These are phyloP conservation scores for Taiozyma sp. DNA, from an alignment of 1,139 yeast species.

Conservation along the genomic window DNA sequence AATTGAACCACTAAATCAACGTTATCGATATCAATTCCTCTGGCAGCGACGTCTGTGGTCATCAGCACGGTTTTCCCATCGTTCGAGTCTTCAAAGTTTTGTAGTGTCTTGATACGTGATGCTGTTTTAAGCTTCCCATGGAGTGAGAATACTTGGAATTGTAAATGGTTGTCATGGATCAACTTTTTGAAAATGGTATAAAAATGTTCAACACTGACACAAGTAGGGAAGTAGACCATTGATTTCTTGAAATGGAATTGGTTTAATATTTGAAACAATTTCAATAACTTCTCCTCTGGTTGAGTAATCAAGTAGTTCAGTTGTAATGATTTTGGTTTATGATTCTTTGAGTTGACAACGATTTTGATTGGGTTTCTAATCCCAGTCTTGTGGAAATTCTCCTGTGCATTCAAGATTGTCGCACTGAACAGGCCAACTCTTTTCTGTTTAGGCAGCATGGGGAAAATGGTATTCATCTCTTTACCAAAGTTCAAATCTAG, in stretches of 20 bases:
- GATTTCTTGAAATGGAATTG: constrained; percentile 62
- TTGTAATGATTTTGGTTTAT: constrained; percentile 59
- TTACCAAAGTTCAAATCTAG: constrained; percentile 73
- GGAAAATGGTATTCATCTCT: constrained; percentile 64
- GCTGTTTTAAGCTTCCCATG: constrained; percentile 83
- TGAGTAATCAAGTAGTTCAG: constrained; percentile 58
- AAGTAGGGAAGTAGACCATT: constrained; percentile 90
- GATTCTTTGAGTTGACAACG: constrained; percentile 53
- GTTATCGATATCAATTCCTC: constrained; percentile 91
- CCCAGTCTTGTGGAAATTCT: constrained; percentile 67
- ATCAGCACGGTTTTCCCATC: constrained; percentile 56
- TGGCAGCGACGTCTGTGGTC: constrained; percentile 86
- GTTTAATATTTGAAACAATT: constrained; percentile 49
- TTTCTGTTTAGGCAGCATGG: constrained; percentile 78
- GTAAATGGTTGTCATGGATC: constrained; percentile 24
- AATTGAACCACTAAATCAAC: constrained; percentile 85
- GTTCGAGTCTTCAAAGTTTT: constrained; percentile 39
- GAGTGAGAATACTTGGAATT: constrained; percentile 54
- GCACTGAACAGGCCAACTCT: constrained; percentile 94
- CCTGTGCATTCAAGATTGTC: constrained; percentile 78
- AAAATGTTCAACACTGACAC: constrained; percentile 74
- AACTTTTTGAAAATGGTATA: constrained; percentile 49
- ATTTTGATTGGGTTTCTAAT: constrained; percentile 87
- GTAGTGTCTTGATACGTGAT: constrained; percentile 69
- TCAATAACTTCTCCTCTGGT: constrained; percentile 57